phyloP scores from a whole-genome alignment of 768 basidiomycete species.

The Leccinum truebloodii region DNA sequence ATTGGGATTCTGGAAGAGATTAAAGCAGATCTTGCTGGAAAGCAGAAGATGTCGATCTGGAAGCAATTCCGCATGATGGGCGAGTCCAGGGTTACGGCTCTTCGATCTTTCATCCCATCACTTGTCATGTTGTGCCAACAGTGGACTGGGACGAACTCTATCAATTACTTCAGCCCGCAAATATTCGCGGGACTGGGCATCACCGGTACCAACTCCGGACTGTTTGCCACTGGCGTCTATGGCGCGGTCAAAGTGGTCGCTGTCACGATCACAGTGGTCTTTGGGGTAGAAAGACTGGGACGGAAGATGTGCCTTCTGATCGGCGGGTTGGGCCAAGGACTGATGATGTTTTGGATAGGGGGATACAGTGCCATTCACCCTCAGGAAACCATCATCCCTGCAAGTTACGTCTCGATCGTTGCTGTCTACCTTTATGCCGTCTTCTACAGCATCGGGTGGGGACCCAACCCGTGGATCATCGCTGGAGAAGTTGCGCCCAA shows the following conservation, averaged over 20 bases:
- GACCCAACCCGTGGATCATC: slow-evolving; percentile 33
- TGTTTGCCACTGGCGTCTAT: slow-evolving; percentile 52
- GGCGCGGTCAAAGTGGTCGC: slow-evolving; percentile 44
- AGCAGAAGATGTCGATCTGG: slow-evolving; percentile 34
- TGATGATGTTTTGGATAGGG: slow-evolving; percentile 40
- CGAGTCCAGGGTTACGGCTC: slow-evolving; percentile 40
- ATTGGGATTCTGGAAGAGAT: slow-evolving; percentile 45
- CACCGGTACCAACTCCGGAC: slow-evolving; percentile 39
- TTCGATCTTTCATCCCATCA: slow-evolving; percentile 47
- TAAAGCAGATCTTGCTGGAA: slow-evolving; percentile 47
- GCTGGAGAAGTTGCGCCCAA: slow-evolving; percentile 41
- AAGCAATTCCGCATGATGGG: slow-evolving; percentile 45
- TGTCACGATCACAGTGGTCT: slow-evolving; percentile 40
- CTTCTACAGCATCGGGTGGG: slow-evolving; percentile 38
- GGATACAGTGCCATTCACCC: slow-evolving; percentile 37
- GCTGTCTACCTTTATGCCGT: slow-evolving; percentile 41
- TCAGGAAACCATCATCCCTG: slow-evolving; percentile 27
- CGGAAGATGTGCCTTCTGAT: slow-evolving; percentile 52
- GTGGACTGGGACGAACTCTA: slow-evolving; percentile 56
- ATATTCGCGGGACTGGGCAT: slow-evolving; percentile 53
- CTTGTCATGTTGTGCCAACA: slow-evolving; percentile 49
- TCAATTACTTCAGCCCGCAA: slow-evolving; percentile 55
- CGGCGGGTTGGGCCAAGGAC: slow-evolving; percentile 49
- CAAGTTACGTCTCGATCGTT: slow-evolving; percentile 41
- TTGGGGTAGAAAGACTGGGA: slow-evolving; percentile 50